These are phyloP conservation scores for Aspergillus pseudotamarii DNA, from an alignment of 2,329 filamentous ascomycete genomes.

Conservation along the genomic window DNA sequence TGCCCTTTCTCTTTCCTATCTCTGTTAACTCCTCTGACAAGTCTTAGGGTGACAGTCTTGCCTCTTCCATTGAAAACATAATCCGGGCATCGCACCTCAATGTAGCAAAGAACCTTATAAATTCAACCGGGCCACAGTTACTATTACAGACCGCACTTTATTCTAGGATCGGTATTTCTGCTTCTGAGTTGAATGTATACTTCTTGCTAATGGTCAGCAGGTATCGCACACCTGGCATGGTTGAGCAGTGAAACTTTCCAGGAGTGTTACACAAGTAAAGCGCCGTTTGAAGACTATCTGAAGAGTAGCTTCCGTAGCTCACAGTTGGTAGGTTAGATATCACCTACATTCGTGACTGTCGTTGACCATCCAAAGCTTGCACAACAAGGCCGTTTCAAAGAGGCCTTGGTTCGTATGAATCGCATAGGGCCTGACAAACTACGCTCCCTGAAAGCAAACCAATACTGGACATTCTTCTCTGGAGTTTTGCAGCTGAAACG, in stretches of 20 bases:
- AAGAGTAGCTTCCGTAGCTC: conserved; percentile 73
- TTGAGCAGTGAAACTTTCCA: conserved; percentile 73
- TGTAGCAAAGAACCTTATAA: conserved; percentile 72
- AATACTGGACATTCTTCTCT: conserved; percentile 52
- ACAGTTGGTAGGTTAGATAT: conserved; percentile 51
- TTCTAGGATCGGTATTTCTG: conserved; percentile 68
- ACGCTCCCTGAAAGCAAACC: conserved; percentile 75
- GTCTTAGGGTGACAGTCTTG: conserved; percentile 57
- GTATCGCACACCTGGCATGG: conserved; percentile 56
- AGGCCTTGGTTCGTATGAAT: conserved; percentile 65
- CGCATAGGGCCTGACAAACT: conserved; percentile 63
- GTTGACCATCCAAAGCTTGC: conserved; percentile 48
- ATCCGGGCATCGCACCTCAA: conserved; percentile 82
- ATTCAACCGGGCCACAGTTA: conserved; percentile 73
- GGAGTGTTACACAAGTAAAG: conserved; percentile 66
- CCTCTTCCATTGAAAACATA: conserved; percentile 72
- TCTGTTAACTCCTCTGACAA: conserved; percentile 20
- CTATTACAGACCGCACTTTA: conserved; percentile 74
- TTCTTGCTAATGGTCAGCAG: conserved; percentile 33
- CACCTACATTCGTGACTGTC: neutral
- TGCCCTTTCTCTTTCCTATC: conserved; percentile 38
- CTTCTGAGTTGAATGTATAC: neutral
- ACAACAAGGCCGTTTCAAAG: conserved; percentile 69
- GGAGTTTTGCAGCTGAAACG: conserved; percentile 47
- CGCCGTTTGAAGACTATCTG: conserved; percentile 75